These are phyloP conservation scores for Alternaria panax DNA, from an alignment of 2,329 filamentous ascomycete genomes.

Conservation along the genomic window DNA sequence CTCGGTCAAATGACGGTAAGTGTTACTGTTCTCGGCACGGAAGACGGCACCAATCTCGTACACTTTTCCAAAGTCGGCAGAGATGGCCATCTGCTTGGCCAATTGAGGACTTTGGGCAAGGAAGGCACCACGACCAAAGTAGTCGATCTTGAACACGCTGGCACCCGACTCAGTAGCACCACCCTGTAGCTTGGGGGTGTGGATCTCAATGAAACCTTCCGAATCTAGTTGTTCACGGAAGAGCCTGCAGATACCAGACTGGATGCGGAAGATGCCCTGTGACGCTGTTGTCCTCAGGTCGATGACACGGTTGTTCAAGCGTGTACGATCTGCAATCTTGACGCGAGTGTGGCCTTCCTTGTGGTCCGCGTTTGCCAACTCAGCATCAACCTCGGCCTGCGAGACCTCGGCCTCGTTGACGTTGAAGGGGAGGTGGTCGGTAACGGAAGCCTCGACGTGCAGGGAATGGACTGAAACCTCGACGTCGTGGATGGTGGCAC, in stretches of 20 bases:
- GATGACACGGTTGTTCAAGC: slow-evolving; percentile 79
- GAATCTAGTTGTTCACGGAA: slow-evolving; percentile 80
- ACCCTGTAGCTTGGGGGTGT: slow-evolving; percentile 90
- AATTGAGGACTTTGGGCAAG: slow-evolving; percentile 90
- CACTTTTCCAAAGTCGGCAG: slow-evolving; percentile 85
- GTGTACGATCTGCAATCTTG: slow-evolving; percentile 74
- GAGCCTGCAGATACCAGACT: slow-evolving; percentile 78
- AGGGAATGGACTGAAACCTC: slow-evolving; percentile 75
- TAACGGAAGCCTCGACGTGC: slow-evolving; percentile 67
- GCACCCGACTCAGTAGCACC: slow-evolving; percentile 90
- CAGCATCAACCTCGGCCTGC: slow-evolving; percentile 62
- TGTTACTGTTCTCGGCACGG: slow-evolving; percentile 94
- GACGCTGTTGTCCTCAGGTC: slow-evolving; percentile 86
- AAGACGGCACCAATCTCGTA: slow-evolving; percentile 93
- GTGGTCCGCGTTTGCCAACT: slow-evolving; percentile 59
- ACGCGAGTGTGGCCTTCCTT: slow-evolving; percentile 64
- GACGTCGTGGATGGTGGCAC: slow-evolving; percentile 76
- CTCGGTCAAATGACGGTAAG: slow-evolving; percentile 90
- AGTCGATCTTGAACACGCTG: slow-evolving; percentile 89
- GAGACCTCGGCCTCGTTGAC: slow-evolving; percentile 74
- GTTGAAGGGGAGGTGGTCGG: slow-evolving; percentile 71
- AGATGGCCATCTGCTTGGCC: slow-evolving; percentile 91
- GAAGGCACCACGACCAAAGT: slow-evolving; percentile 87
- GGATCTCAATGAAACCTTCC: slow-evolving; percentile 87
- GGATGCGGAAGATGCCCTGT: slow-evolving; percentile 86